phyloP scores from a whole-genome alignment of 352 stramenopile genomes.

The Pythium myriotylum region DNA sequence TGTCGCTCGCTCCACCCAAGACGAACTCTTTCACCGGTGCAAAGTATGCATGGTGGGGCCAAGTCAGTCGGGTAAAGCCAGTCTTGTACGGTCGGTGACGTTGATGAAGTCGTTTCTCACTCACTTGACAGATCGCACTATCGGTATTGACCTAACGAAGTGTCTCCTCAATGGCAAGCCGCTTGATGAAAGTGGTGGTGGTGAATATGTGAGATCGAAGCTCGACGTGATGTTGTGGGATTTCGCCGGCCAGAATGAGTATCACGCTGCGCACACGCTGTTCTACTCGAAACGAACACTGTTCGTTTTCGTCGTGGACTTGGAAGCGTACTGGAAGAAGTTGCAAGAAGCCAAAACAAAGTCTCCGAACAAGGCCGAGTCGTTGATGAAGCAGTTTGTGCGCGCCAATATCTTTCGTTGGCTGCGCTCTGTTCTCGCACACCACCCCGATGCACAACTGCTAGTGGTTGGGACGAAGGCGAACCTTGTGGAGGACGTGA shows the following conservation, averaged over 20 bases:
- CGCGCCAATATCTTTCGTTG: slow-evolving; percentile 11
- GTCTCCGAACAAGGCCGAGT: neutral
- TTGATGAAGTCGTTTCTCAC: neutral
- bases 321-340: slow-evolving; percentile 1
- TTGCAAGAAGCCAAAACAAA: neutral
- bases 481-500: neutral
- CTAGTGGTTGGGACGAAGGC: slow-evolving; percentile 15
- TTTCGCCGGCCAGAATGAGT: slow-evolving; percentile 20
- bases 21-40: neutral
- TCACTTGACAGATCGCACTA: neutral
- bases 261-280: slow-evolving; percentile 12
- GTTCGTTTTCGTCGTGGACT: slow-evolving; percentile 12
- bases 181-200: neutral
- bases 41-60: neutral
- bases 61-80: neutral
- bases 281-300: slow-evolving; percentile 22
- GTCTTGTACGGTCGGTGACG: neutral
- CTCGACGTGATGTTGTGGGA: slow-evolving; percentile 22
- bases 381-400: slow-evolving; percentile 8
- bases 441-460: slow-evolving; percentile 18
- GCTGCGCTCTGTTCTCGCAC: slow-evolving; percentile 16
- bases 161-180: slow-evolving; percentile 9
- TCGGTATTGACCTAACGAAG: slow-evolving; percentile 30
- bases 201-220: no score
- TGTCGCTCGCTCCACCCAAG: neutral